phyloP scores from a whole-genome alignment of 1,284 basidiomycete genomes.

The Sporisorium scitamineum region DNA sequence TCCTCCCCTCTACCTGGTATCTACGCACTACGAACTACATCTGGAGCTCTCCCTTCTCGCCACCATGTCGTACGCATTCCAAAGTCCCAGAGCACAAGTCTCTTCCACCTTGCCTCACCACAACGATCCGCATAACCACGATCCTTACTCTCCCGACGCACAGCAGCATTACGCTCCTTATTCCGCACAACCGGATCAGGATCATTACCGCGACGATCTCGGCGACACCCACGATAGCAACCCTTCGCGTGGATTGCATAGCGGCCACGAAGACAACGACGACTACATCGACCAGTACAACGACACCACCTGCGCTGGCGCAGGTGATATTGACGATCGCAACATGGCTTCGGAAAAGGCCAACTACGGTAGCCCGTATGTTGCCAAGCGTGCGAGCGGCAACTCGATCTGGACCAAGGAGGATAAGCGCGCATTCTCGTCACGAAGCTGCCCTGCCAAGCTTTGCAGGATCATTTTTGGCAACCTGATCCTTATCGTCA shows the following conservation, averaged over 20 bases:
- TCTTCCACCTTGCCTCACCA: slow-evolving; percentile 24
- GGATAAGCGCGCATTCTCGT: slow-evolving; percentile 57
- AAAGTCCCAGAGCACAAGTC: slow-evolving; percentile 29
- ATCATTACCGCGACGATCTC: slow-evolving; percentile 18
- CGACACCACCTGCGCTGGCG: slow-evolving; percentile 26
- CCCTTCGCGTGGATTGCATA: slow-evolving; percentile 19
- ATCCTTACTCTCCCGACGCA: slow-evolving; percentile 23
- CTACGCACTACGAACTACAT: not conserved
- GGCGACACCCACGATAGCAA: slow-evolving; percentile 34
- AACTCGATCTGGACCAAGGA: slow-evolving; percentile 64
- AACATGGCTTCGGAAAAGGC: slow-evolving; percentile 34
- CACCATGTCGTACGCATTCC: slow-evolving; percentile 51
- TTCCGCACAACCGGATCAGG: slow-evolving; percentile 8
- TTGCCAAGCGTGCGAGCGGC: slow-evolving; percentile 43
- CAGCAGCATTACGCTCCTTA: slow-evolving; percentile 20
- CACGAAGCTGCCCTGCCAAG: slow-evolving; percentile 54
- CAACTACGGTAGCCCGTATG: slow-evolving; percentile 21
- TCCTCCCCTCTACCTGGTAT: not conserved
- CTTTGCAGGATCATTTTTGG: slow-evolving; percentile 59
- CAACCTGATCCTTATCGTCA: slow-evolving; percentile 56
- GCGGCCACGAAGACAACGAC: slow-evolving; percentile 8
- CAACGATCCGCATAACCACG: slow-evolving; percentile 24
- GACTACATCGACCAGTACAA: slow-evolving; percentile 10
- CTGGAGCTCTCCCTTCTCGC: slow-evolving; percentile 3
- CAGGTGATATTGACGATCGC: slow-evolving; percentile 8